These are phyloP conservation scores for Tricharina praecox DNA, from an alignment of 495 filamentous ascomycete genomes.

Conservation along the genomic window DNA sequence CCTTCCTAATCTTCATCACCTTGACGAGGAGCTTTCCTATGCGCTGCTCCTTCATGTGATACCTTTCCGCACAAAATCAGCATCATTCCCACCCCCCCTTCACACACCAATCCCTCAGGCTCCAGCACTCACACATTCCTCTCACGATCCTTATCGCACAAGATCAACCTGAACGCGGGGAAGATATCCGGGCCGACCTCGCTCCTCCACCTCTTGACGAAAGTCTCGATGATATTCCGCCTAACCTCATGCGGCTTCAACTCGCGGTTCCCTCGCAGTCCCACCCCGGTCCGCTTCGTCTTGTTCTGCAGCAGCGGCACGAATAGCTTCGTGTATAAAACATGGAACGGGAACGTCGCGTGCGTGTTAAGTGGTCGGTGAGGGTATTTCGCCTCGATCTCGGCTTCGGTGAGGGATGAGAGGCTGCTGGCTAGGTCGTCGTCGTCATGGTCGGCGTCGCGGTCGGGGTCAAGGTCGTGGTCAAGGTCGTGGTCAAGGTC, in stretches of 20 bases:
- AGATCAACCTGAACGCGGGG: conserved; percentile 75
- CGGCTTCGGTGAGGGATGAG: conserved; percentile 15
- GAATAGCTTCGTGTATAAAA: conserved; percentile 62
- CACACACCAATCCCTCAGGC: no score
- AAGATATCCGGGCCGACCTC: conserved; percentile 86
- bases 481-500: no score
- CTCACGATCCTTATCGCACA: conserved; percentile 63
- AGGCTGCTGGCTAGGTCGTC: not conserved
- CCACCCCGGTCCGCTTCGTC: conserved; percentile 49
- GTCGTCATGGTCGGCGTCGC: no score
- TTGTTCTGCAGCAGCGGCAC: conserved; percentile 72
- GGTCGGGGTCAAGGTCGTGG: no score
- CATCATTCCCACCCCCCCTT: no score
- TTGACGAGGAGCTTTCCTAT: conserved; percentile 79
- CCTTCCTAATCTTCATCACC: conserved; percentile 80
- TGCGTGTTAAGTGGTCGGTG: conserved; percentile 67
- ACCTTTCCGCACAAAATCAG: no score
- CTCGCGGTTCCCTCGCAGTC: conserved; percentile 39
- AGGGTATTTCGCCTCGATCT: conserved; percentile 39
- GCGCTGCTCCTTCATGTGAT: conserved; percentile 81
- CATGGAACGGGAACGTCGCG: conserved; percentile 65
- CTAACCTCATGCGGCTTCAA: conserved; percentile 67
- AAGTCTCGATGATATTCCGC: conserved; percentile 71
- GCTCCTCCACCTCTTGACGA: conserved; percentile 73
- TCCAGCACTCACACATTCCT: conserved; percentile 52